phyloP scores from a whole-genome alignment of 1,284 basidiomycete species.

The Apiotrichum gamsii region DNA sequence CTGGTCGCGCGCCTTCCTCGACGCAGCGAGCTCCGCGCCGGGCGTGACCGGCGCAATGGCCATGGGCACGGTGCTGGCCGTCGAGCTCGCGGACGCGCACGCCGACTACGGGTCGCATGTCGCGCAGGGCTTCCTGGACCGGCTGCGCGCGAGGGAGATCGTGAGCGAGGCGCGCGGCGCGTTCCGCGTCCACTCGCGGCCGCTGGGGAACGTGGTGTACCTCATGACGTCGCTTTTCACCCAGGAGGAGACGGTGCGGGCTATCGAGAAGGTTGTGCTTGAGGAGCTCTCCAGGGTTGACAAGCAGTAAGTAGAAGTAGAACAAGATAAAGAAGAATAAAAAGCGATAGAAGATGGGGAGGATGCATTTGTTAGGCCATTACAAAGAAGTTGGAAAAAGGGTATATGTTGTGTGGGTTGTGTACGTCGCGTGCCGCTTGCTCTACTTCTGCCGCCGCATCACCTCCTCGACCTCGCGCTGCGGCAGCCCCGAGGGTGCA shows the following conservation, averaged over 20 bases:
- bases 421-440: no score
- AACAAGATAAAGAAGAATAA: no score
- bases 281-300: slow-evolving; percentile 13
- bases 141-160: slow-evolving; percentile 21
- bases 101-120: slow-evolving; percentile 71
- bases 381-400: no score
- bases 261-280: slow-evolving; percentile 37
- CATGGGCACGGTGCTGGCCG: slow-evolving; percentile 77
- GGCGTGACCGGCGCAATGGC: slow-evolving; percentile 73
- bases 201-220: slow-evolving; percentile 87
- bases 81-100: slow-evolving; percentile 62
- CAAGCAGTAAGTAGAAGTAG: background rate
- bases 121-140: slow-evolving; percentile 57
- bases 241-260: slow-evolving; percentile 32
- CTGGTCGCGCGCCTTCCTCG: slow-evolving; percentile 72
- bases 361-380: no score
- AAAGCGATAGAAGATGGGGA: no score
- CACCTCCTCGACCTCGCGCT: slow-evolving; percentile 17
- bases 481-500: slow-evolving; percentile 6
- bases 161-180: slow-evolving; percentile 13
- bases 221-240: slow-evolving; percentile 76
- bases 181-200: slow-evolving; percentile 78
- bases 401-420: no score
- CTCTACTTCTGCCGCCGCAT: slow-evolving; percentile 15
- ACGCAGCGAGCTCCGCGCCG: slow-evolving; percentile 55